Evolutionary conservation across 2,329 filamentous ascomycete genomes (phyloP), one percentile per base, ranked within the genome.

Genomic region (Penicillium crustosum): DNA sequence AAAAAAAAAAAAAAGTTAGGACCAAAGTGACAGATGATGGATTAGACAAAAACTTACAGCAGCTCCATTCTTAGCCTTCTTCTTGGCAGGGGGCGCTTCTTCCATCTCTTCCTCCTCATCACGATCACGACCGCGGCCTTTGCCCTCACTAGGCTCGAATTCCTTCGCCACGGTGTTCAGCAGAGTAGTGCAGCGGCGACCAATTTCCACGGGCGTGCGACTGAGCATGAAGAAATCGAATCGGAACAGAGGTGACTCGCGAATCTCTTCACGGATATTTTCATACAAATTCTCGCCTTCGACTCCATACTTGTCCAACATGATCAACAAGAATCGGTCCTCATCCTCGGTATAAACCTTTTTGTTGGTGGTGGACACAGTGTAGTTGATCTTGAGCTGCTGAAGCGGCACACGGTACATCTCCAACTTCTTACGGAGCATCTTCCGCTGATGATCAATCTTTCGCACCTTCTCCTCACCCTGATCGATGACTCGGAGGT

Each of bases 151-250:
- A 62, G 89, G 87, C 71, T 97, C 93, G 75, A 97, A 96, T 77
- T 99, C 94, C 75, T 94, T 89, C 52, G 94, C 90, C 48, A 99
- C 91, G 0, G 94, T 96, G 36, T 93, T 96, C 62, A 99, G 86
- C 52, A 99, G 83, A 1, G 95, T 99, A 33, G 90, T 95, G 78
- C 94, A 97, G 52, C 95, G 86, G 67, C 94, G 88, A 61, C 91
- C 89, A 67, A 99, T 89, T 77, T 99, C 94, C 49, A 93, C 88
- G 0, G 94, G 91, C 4, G 93, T 99, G 45, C 94, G 86, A 74
- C 91, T 96, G 41, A 99, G 83, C 82, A 99, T 97, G 80, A 99
- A 99, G 95, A 95, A 99, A 73, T 99, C 94, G 69, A 99, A 99
- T 39, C 94, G 87, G 83, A 99, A 99, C 4, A 99, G 81, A 10